Evolutionary conservation across 768 basidiomycete species (phyloP), one percentile per base, ranked within the genome.

Genomic region (Favolaschia claudopus): DNA sequence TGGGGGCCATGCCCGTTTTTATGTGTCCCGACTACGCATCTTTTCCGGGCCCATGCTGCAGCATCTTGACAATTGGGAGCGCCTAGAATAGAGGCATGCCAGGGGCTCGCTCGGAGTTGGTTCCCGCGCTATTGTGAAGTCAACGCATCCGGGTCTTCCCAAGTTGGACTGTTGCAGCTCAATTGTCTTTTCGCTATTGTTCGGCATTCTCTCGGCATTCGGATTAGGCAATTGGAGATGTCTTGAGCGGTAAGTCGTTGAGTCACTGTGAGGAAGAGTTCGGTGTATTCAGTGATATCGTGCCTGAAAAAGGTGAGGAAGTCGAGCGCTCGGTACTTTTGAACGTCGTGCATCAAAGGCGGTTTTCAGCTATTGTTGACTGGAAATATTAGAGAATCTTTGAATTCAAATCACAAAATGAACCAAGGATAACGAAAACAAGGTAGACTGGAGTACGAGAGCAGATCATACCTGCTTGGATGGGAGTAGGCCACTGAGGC

Each of bases 161-260:
- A n/a, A n/a, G n/a, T n/a, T n/a, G n/a, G n/a, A n/a, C 8, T 20
- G 38, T 14, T 1, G 19, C 24, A 31, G 12, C 6, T 7, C 8
- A 14, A 52, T 58, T 51, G 58, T 59, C 42, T 52, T 38, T 33
- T 50, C 17, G 19, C 20, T 52, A 52, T 52, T 52, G 58, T 59
- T 52, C 58, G 44, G 58, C 57, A 45, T 19, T 36, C 28, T 9
- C 28, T 25, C 48, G 57, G 57, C 57, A 50, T 7, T 39, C 46
- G 3, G 17, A 55, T 37, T 55, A 32, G 44, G 54, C 25, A 46
- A 29, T 34, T 55, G 14, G n/a, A n/a, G n/a, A n/a, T n/a, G n/a
- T n/a, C 44, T 17, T 34, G 33, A 34, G 33, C 47, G 47, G 47
- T 33, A 44, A 29, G 8, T n/a, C n/a, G n/a, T n/a, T n/a, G n/a